Percentiles rank a stretch among this genome's conserved stretches.
Evolutionary conservation across 1,284 basidiomycete species (phyloP).

Genomic region (Trichosporon asahii): DNA sequence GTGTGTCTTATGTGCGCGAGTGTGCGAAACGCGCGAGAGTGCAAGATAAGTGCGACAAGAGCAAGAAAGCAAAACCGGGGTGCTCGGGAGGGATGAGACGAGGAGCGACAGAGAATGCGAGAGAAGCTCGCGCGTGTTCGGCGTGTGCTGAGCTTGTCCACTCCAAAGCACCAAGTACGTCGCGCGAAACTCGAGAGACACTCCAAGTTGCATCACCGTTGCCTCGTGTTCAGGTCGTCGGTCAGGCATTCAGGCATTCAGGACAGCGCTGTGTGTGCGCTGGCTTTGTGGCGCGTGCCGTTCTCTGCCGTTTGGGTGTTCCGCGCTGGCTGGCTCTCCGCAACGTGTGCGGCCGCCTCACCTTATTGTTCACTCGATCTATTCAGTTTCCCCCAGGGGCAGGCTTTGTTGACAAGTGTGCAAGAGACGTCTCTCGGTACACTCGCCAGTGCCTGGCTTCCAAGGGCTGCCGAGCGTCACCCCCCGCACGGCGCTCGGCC

Average conservation of each 20-base stretch:
- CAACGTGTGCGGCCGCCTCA: background rate
- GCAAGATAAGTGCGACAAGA: background rate
- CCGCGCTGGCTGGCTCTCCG: background rate
- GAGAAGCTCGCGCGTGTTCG: background rate
- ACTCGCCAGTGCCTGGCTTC: background rate
- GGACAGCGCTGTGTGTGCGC: background rate
- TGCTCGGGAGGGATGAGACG: background rate
- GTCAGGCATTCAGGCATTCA: background rate
- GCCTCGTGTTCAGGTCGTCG: slow-evolving; percentile 5
- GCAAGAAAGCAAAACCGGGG: background rate
- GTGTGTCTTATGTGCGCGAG: background rate
- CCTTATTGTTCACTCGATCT: background rate
- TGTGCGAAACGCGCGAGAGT: background rate
- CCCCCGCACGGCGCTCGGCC: background rate
- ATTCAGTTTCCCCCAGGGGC: background rate
- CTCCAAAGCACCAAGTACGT: too few species aligned
- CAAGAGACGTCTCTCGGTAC: background rate
- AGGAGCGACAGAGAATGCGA: background rate
- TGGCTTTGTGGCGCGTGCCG: background rate
- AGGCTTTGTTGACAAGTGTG: background rate
- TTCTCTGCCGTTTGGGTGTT: too few species aligned
- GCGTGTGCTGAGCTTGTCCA: background rate
- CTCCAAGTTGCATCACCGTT: background rate
- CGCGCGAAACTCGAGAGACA: background rate
- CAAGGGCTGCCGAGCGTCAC: background rate